phyloP scores from a whole-genome alignment of 345 rosid species.

The Trapa incisa region DNA sequence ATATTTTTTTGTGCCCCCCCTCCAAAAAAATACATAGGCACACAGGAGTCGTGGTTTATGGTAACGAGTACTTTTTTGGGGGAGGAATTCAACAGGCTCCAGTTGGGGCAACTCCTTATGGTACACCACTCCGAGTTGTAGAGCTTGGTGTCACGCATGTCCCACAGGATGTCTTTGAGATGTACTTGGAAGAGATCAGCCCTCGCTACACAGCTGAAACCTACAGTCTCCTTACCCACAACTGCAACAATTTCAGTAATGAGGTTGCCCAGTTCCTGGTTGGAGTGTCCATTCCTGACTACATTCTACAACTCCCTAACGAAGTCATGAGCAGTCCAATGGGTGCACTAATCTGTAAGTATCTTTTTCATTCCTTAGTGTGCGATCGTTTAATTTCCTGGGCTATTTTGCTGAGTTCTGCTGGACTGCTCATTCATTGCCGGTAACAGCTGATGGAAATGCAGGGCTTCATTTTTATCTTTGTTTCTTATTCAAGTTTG shows the following conservation, averaged over 20 bases:
- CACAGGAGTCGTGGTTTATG: constrained; percentile 79
- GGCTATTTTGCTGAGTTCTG: neutral
- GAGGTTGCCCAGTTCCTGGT: constrained; percentile 91
- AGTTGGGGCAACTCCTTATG: constrained; percentile 69
- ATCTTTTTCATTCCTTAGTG: neutral
- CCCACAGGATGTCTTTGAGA: constrained; percentile 80
- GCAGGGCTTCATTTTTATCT: neutral
- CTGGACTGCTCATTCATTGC: neutral
- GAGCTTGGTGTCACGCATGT: constrained; percentile 77
- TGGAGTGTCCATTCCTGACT: constrained; percentile 65
- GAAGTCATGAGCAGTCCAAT: constrained; percentile 89
- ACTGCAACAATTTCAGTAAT: constrained; percentile 86
- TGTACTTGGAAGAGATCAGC: constrained; percentile 69
- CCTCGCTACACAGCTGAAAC: constrained; percentile 81
- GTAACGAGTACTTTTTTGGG: constrained; percentile 74
- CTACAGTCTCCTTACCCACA: constrained; percentile 70
- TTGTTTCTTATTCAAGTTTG: neutral
- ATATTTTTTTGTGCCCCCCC: neutral
- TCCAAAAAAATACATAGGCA: constrained; percentile 38
- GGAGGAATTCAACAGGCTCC: constrained; percentile 70
- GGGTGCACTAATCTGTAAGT: constrained; percentile 83
- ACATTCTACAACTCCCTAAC: constrained; percentile 74
- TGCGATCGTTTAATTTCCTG: too few species aligned
- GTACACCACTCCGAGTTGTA: constrained; percentile 49
- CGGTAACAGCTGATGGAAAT: neutral